Conservation (phyloP, 805 yeast species). For the Candida suzukii region DNA sequence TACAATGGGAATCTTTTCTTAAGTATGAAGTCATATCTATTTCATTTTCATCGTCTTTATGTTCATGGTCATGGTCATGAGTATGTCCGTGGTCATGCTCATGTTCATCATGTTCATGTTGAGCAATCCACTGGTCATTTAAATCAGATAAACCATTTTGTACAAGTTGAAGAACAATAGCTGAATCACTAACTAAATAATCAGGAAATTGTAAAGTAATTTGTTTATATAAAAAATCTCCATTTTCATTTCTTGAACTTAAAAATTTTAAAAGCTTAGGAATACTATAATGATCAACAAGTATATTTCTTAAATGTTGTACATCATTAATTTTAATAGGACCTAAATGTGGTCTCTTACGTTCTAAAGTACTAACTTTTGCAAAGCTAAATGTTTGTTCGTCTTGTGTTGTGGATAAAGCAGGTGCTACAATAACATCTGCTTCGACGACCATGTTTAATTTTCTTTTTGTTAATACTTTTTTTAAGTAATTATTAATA, state of each 20-base stretch:
- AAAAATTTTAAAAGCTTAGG: constrained; percentile 16
- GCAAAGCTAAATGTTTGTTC: constrained; percentile 47
- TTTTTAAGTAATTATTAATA: no score
- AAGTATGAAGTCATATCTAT: constrained; percentile 6
- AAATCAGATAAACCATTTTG: constrained; percentile 28
- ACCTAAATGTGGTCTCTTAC: constrained; percentile 1
- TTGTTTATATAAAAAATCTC: constrained; percentile 29
- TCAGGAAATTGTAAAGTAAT: constrained; percentile 93
- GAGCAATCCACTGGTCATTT: background rate
- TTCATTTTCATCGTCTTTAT: constrained; percentile 3
- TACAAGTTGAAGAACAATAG: constrained; percentile 53
- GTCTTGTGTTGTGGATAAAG: constrained; percentile 67
- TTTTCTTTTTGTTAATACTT: no score
- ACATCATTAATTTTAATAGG: constrained; percentile 11
- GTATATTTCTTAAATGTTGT: constrained; percentile 20
- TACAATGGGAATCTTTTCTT: constrained; percentile 1
- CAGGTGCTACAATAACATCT: constrained; percentile 46
- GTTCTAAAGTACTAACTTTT: constrained; percentile 22
- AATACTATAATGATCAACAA: constrained; percentile 51
- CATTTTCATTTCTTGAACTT: constrained; percentile 20
- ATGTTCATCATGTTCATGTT: background rate
- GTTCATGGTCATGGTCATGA: constrained; percentile 2
- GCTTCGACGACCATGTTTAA: constrained; percentile 7
- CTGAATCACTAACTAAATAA: constrained; percentile 65
- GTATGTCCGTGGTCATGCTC: constrained; percentile 1